Conservation (phyloP, 1,284 basidiomycete genomes). For the Laetiporus sulphureus region DNA sequence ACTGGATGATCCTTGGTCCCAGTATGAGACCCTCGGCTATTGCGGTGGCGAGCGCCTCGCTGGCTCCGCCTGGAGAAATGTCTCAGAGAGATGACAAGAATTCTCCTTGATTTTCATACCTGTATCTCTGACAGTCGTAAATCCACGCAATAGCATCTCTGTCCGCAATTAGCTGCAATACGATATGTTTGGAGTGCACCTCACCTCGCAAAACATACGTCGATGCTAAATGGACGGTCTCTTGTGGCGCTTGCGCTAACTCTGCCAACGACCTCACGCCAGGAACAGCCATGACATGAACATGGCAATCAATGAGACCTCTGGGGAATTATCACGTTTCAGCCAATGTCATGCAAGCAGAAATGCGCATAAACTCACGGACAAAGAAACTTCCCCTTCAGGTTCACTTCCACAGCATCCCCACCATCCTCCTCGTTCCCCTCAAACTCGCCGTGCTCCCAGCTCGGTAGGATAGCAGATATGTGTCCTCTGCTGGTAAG, state of each 20-base stretch:
- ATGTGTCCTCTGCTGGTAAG: slow-evolving; percentile 27
- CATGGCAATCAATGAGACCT: slow-evolving; percentile 36
- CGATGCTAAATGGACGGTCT: slow-evolving; percentile 30
- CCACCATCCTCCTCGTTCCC: slow-evolving; percentile 7
- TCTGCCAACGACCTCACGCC: slow-evolving; percentile 33
- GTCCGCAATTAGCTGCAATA: background rate
- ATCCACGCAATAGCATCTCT: slow-evolving; percentile 41
- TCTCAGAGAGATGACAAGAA: background rate
- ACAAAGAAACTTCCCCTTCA: slow-evolving; percentile 33
- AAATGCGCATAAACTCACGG: slow-evolving; percentile 23
- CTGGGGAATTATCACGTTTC: slow-evolving; percentile 8
- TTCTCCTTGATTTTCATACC: slow-evolving; percentile 18
- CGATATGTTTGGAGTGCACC: background rate
- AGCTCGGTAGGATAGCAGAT: slow-evolving; percentile 17
- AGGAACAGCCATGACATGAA: slow-evolving; percentile 38
- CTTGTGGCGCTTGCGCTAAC: slow-evolving; percentile 26
- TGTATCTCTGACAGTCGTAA: slow-evolving; percentile 43
- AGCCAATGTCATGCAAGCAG: background rate
- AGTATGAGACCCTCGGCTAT: slow-evolving; percentile 35
- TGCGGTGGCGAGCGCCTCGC: slow-evolving; percentile 34
- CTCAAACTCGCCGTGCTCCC: slow-evolving; percentile 8
- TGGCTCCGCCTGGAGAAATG: slow-evolving; percentile 30
- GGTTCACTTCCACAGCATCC: slow-evolving; percentile 24
- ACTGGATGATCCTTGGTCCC: slow-evolving; percentile 38
- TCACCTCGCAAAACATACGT: slow-evolving; percentile 33